Percentiles rank a stretch among this genome's conserved stretches.
phyloP scores from a whole-genome alignment of 768 basidiomycete species.

The Termitomyces heimii region DNA sequence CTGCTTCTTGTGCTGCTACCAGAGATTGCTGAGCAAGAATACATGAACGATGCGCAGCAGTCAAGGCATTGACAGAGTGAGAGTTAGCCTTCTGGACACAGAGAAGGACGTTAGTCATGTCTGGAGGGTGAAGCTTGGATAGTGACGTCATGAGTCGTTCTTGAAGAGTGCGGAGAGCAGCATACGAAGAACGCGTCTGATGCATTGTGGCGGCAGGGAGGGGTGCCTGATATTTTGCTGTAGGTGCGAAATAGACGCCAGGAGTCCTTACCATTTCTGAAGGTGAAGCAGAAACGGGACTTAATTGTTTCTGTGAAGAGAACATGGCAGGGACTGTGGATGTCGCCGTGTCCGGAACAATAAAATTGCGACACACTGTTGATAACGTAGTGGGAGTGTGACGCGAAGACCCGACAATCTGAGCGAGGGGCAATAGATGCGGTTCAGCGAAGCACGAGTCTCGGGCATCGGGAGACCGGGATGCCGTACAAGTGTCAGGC shows the following conservation, averaged over 20 bases:
- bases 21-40: slow-evolving; percentile 25
- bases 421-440: no score
- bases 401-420: background rate
- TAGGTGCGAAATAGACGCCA: background rate
- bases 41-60: slow-evolving; percentile 21
- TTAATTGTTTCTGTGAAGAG: background rate
- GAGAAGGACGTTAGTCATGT: slow-evolving; percentile 12
- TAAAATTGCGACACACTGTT: background rate
- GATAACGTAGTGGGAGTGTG: background rate
- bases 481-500: background rate
- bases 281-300: background rate
- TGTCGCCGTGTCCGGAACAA: no score
- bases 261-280: background rate
- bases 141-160: slow-evolving; percentile 15
- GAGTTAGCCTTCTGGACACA: slow-evolving; percentile 19
- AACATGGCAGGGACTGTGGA: background rate
- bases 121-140: slow-evolving; percentile 15
- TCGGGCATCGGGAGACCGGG: background rate
- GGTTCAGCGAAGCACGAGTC: background rate
- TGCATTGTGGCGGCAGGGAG: background rate
- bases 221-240: background rate
- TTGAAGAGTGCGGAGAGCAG: slow-evolving; percentile 18
- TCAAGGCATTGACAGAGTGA: slow-evolving; percentile 16
- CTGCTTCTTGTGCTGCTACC: slow-evolving; percentile 19
- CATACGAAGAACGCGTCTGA: slow-evolving; percentile 6